Evolutionary conservation across 176 grass and related monocot species (phyloP), one percentile per base, ranked within the genome.

Genomic region (Thalia dealbata): DNA sequence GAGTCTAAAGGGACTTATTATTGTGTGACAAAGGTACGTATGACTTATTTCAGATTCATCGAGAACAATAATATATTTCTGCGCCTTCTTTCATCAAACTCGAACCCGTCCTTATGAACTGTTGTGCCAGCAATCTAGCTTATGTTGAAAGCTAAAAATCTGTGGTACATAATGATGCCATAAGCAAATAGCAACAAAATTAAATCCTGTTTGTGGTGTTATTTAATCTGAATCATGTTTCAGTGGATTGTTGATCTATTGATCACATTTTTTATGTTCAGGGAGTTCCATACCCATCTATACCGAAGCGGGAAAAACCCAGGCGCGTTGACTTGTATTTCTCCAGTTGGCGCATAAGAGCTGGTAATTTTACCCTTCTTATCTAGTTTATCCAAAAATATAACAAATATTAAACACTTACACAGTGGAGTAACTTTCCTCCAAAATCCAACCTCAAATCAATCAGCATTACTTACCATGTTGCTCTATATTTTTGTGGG

Each of bases 241-340:
- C 9, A 21, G 1, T 18, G 24, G 10, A 44, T 10, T 72, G 23
- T 29, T 72, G 70, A 71, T 72, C 27, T n/a, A 52, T 28, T 18
- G 7, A 8, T 2, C 0, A 29, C 10, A 32, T 52, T 54, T 52
- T 54, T 14, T 52, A 71, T 64, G 61, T 83, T 52, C 78, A 99
- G 95, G 90, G 90, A 74, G 71, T 93, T 75, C 87, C 95, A 48
- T 99, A 86, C 80, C 77, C 83, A 83, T 71, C 95, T 72, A 78
- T 99, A 81, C 76, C 73, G 19, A 90, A 93, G 83, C 91, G 86
- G 68, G 95, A 91, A 84, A 99, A 86, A 68, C 95, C 95, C 13
- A 86, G 95, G 80, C 90, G 90, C 72, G 95, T 99, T 64, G 90
- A 91, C 74, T 44, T 88, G 61, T 99, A 93, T 64, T 99, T 99